Conservation (phyloP, 2,329 filamentous ascomycete species). For the Monosporascus cannonballus region DNA sequence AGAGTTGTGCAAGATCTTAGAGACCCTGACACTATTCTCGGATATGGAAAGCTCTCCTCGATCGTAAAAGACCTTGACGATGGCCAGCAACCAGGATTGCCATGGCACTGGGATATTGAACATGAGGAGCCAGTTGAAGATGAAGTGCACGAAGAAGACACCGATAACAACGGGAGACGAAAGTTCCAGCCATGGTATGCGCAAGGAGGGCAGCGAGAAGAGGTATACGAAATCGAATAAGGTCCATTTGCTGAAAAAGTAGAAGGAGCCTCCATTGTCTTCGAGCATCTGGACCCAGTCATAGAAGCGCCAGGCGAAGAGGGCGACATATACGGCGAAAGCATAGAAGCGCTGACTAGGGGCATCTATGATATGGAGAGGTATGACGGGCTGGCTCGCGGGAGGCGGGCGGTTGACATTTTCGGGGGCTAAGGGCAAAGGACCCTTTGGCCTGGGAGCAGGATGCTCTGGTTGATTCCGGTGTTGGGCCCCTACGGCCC, state of each 20-base stretch:
- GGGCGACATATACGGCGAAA: constrained; percentile 66
- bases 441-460: constrained; percentile 16
- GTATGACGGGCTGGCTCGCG: constrained; percentile 61
- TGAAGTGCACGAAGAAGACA: constrained; percentile 65
- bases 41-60: constrained; percentile 79
- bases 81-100: constrained; percentile 62
- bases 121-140: constrained; percentile 83
- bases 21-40: constrained; percentile 86
- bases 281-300: constrained; percentile 76
- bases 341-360: constrained; percentile 88
- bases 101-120: constrained; percentile 81
- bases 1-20: constrained; percentile 81
- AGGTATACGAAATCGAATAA: constrained; percentile 80
- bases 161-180: constrained; percentile 66
- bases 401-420: constrained; percentile 22
- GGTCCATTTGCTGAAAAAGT: constrained; percentile 91
- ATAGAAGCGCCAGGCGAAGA: constrained; percentile 80
- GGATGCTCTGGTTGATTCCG: constrained; percentile 24
- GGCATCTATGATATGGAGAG: constrained; percentile 75
- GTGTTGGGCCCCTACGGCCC: constrained; percentile 32
- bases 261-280: constrained; percentile 80
- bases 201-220: constrained; percentile 77
- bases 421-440: constrained; percentile 43
- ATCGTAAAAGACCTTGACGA: constrained; percentile 82
- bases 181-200: constrained; percentile 96